Base-by-base conservation (phyloP, 1,284 basidiomycete genomes). In the Apiotrichum akiyoshidainum region DNA sequence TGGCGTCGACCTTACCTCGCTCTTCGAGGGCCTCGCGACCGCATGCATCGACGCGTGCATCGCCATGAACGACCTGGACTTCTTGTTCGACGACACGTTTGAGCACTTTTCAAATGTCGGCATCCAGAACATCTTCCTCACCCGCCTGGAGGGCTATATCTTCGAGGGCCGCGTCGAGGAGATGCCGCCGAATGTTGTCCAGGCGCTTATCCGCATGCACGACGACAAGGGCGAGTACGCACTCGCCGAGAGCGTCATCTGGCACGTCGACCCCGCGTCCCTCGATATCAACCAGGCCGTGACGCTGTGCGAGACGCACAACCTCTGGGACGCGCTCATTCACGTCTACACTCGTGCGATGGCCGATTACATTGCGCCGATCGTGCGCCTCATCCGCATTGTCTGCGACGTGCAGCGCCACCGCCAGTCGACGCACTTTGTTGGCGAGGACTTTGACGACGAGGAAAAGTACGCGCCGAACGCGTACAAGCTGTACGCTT, bases 251-350 rank as follows among this genome's bases (percentile, higher is more conserved):
- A 83, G 85, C 42, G 82, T 99, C 59, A 95, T 99, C 55, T 97
- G 93, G 90, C 92, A 96, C 73, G 91, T 98, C 59, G 90, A 97
- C 66, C 92, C 95, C 0, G 80, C 84, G 16, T 90, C 87, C 67
- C 80, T 99, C 58, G 96, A 99, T 71, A 87, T 98, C 74, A 90
- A 99, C 71, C 96, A 98, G 76, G 88, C 89, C 1, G 87, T 98
- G 61, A 83, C 79, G 17, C 81, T 99, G 5, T 99, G 96, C 71
- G 86, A 91, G 69, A 82, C 81, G 55, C 85, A 92, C 68, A 81
- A 83, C 34, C 83, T 99, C 2, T 97, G 93, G 80, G 95, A 98
- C 71, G 94, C 95, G 0, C 83, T 99, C 60, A 88, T 95, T 61
- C 94, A 97, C 72, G 88, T 99, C 40, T 96, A 93, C 76, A 96